These are phyloP conservation scores for Gracilariopsis chorda DNA, from an alignment of 23 red algal genomes.

Conservation along the genomic window DNA sequence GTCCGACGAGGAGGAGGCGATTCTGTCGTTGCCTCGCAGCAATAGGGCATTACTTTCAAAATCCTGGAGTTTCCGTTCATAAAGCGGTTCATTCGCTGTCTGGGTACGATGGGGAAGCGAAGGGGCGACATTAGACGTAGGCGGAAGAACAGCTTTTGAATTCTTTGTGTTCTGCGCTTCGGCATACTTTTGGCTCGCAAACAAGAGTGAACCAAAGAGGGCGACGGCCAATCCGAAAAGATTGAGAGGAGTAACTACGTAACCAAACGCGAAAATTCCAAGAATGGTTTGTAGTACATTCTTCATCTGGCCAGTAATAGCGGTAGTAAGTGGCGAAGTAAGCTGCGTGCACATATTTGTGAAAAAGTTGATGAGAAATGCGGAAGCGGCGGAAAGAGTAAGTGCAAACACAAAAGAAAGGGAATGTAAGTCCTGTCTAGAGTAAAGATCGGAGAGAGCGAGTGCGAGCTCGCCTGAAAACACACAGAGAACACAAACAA, in stretches of 20 bases:
- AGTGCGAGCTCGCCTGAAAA: constrained; percentile 43
- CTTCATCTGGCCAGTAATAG: constrained; percentile 94
- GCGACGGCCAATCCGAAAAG: constrained; percentile 83
- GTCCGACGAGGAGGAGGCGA: background rate
- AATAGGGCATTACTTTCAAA: background rate
- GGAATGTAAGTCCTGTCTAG: constrained; percentile 48
- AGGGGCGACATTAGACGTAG: background rate
- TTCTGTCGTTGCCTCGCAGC: background rate
- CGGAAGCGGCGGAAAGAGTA: constrained; percentile 75
- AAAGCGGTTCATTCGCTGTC: background rate
- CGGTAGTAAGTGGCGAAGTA: constrained; percentile 85
- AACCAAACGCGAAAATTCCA: constrained; percentile 87
- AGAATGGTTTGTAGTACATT: constrained; percentile 91
- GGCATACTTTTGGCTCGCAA: constrained; percentile 66
- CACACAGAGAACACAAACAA: constrained; percentile 53
- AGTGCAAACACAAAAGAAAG: constrained; percentile 64
- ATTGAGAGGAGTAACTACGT: constrained; percentile 79
- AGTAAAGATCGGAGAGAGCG: constrained; percentile 39
- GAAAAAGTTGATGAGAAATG: constrained; percentile 93
- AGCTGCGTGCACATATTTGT: constrained; percentile 84
- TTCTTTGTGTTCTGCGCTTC: constrained; percentile 27
- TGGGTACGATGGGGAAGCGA: background rate
- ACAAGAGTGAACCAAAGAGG: constrained; percentile 56
- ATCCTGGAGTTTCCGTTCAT: background rate
- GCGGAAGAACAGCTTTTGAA: background rate